These are phyloP conservation scores for Paralagenidium karlingii DNA, from an alignment of 352 stramenopile species.

Conservation along the genomic window DNA sequence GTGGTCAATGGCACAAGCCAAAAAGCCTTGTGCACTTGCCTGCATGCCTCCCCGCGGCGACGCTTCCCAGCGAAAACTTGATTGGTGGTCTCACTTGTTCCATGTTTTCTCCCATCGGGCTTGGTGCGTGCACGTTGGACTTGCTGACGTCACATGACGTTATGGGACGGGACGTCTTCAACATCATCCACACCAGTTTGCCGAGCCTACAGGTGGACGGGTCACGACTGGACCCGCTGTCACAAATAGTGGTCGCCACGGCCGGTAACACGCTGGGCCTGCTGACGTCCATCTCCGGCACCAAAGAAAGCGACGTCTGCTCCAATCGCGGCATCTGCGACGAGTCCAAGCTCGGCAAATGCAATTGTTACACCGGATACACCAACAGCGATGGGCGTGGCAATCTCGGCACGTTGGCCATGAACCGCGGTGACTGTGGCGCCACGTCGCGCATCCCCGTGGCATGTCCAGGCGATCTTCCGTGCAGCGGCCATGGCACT, in stretches of 20 bases:
- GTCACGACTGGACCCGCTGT: conserved; percentile 17
- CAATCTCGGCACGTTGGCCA: conserved; percentile 20
- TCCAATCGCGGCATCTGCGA: conserved; percentile 54
- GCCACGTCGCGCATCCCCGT: conserved; percentile 38
- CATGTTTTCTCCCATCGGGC: too few relatives aligned
- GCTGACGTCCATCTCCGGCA: conserved; percentile 30
- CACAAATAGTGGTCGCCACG: conserved; percentile 5
- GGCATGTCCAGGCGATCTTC: conserved; percentile 46
- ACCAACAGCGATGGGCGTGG: conserved; percentile 50
- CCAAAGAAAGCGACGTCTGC: conserved; percentile 55
- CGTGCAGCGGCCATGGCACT: conserved; percentile 65
- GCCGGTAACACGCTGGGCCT: too few relatives aligned
- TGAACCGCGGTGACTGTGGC: conserved; percentile 58
- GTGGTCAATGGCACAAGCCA: too few relatives aligned
- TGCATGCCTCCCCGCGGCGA: too few relatives aligned
- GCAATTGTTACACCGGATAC: conserved; percentile 47
- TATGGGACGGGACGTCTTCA: too few relatives aligned
- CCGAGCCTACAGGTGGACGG: conserved; percentile 42
- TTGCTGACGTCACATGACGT: too few relatives aligned
- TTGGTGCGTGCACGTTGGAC: too few relatives aligned
- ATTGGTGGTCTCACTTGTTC: too few relatives aligned
- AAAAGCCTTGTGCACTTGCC: too few relatives aligned
- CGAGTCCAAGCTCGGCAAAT: conserved; percentile 36
- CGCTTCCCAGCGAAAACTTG: too few relatives aligned
- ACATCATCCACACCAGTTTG: too few relatives aligned